phyloP scores from a whole-genome alignment of 192 early-diverging fungal species.

The Coemansia sp. region DNA sequence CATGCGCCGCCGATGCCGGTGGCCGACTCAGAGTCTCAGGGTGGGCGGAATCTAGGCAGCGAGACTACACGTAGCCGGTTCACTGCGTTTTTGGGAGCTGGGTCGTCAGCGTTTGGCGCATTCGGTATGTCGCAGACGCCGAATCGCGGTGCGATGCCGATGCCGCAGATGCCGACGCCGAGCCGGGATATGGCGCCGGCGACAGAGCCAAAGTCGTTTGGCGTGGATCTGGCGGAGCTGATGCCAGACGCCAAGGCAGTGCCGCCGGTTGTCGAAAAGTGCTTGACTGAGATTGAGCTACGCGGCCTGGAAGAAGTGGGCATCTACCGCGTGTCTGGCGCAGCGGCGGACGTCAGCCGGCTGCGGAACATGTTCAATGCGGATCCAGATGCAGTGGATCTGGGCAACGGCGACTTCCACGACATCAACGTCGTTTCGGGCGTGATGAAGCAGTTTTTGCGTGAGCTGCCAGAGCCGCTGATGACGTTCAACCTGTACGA shows the following conservation, averaged over 20 bases:
- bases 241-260: slow-evolving; percentile 58
- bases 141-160: slow-evolving; percentile 22
- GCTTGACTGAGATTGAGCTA: slow-evolving; percentile 67
- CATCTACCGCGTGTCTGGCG: slow-evolving; percentile 71
- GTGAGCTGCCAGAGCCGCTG: slow-evolving; percentile 90
- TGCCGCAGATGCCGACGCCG: slow-evolving; percentile 13
- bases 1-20: slow-evolving; percentile 5
- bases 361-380: slow-evolving; percentile 62
- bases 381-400: slow-evolving; percentile 57
- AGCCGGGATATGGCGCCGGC: slow-evolving; percentile 6
- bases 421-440: slow-evolving; percentile 85
- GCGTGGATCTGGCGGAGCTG: slow-evolving; percentile 57
- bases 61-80: slow-evolving; percentile 49
- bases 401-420: slow-evolving; percentile 59
- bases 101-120: slow-evolving; percentile 37
- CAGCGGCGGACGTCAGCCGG: slow-evolving; percentile 59
- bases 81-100: slow-evolving; percentile 45
- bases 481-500: slow-evolving; percentile 82
- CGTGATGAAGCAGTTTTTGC: slow-evolving; percentile 89
- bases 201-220: slow-evolving; percentile 59
- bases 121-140: slow-evolving; percentile 34
- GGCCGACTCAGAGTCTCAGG: slow-evolving; percentile 4
- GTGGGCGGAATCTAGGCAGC: slow-evolving; percentile 11
- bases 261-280: slow-evolving; percentile 65
- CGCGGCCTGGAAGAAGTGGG: slow-evolving; percentile 73